phyloP scores from a whole-genome alignment of 2,329 filamentous ascomycete genomes.

The Fusarium camptoceras region DNA sequence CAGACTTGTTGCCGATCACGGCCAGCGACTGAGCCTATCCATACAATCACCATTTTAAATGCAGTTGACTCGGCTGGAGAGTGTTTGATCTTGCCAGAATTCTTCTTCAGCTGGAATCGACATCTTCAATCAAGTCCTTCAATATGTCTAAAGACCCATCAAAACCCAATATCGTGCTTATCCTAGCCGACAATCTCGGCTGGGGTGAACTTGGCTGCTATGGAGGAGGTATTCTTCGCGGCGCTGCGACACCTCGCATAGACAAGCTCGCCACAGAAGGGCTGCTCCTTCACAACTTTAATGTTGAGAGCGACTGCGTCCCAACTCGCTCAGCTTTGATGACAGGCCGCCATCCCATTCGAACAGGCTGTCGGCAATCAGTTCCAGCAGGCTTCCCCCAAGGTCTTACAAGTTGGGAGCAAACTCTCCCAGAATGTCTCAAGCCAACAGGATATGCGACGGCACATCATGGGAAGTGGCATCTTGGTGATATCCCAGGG shows the following conservation, averaged over 20 bases:
- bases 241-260: slow-evolving; percentile 51
- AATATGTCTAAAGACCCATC: slow-evolving; percentile 30
- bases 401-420: slow-evolving; percentile 50
- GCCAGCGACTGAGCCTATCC: neutral
- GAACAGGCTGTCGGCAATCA: slow-evolving; percentile 51
- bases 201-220: slow-evolving; percentile 54
- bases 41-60: neutral
- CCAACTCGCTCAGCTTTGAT: slow-evolving; percentile 52
- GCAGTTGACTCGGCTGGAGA: neutral
- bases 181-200: slow-evolving; percentile 53
- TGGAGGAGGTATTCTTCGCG: slow-evolving; percentile 49
- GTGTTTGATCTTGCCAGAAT: no score
- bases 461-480: slow-evolving; percentile 53
- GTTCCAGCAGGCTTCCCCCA: slow-evolving; percentile 51
- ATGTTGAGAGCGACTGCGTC: slow-evolving; percentile 54
- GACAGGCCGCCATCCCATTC: slow-evolving; percentile 52
- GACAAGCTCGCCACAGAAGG: slow-evolving; percentile 50
- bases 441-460: slow-evolving; percentile 46
- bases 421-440: slow-evolving; percentile 48
- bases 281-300: slow-evolving; percentile 52
- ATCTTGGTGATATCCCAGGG: slow-evolving; percentile 51
- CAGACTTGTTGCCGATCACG: neutral
- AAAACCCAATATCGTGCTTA: slow-evolving; percentile 49
- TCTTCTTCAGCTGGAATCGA: no score
- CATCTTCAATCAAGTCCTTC: neutral